These are phyloP conservation scores for Macaranga tanarius DNA, from an alignment of 441 rosid genomes.

Conservation along the genomic window DNA sequence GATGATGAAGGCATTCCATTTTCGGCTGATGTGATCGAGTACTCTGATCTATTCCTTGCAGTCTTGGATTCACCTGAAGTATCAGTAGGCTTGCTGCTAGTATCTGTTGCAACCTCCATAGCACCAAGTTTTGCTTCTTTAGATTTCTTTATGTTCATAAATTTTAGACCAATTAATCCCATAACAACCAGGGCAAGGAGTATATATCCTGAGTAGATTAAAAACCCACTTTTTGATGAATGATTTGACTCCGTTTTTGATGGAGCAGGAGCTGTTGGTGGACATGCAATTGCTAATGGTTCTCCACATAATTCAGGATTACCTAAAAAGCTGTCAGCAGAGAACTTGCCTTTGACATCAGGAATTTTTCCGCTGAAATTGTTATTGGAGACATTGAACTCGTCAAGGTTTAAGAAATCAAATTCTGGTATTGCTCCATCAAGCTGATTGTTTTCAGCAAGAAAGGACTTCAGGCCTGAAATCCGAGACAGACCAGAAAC, in stretches of 20 bases:
- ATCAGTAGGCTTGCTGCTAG: conserved; percentile 20
- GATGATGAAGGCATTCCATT: conserved; percentile 36
- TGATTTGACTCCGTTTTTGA: conserved; percentile 18
- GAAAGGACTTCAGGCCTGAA: conserved; percentile 42
- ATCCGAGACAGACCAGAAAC: conserved; percentile 41
- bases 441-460: conserved; percentile 49
- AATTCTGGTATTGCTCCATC: conserved; percentile 44
- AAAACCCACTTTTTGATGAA: conserved; percentile 27
- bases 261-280: conserved; percentile 36
- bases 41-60: conserved; percentile 38
- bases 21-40: conserved; percentile 47
- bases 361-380: conserved; percentile 52
- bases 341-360: conserved; percentile 39
- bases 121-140: conserved; percentile 15
- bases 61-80: conserved; percentile 31
- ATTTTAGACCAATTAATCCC: conserved; percentile 28
- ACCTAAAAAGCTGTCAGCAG: conserved; percentile 39
- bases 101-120: conserved; percentile 12
- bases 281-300: conserved; percentile 38
- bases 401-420: conserved; percentile 42
- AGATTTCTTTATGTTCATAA: conserved; percentile 29
- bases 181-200: conserved; percentile 34
- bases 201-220: conserved; percentile 51
- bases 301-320: conserved; percentile 50
- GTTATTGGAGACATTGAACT: conserved; percentile 61